Conservation (phyloP, 345 rosid genomes). For the Cardamine occulta region DNA sequence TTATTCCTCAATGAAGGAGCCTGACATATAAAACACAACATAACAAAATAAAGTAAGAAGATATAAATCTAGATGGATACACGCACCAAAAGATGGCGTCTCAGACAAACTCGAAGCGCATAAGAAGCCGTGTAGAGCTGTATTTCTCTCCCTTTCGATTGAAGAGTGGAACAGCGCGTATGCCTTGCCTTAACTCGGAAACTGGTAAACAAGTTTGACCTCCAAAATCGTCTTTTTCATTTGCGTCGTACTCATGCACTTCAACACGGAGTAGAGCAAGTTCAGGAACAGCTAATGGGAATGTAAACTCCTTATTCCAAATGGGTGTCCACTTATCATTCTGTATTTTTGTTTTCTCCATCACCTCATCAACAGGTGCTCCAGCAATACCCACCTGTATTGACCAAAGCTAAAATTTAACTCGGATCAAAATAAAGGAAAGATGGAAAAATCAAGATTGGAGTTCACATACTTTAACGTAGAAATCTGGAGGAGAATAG, state of each 20-base stretch:
- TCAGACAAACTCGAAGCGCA: slow-evolving; percentile 64
- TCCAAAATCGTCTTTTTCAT: slow-evolving; percentile 78
- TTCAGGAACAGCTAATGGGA: slow-evolving; percentile 76
- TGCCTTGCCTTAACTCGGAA: slow-evolving; percentile 64
- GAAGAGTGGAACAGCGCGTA: slow-evolving; percentile 73
- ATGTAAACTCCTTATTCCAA: slow-evolving; percentile 86
- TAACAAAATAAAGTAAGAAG: not conserved
- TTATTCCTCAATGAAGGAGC: slow-evolving; percentile 25
- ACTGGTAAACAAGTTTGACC: slow-evolving; percentile 92
- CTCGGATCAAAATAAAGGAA: not conserved
- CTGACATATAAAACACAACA: slow-evolving; percentile 17
- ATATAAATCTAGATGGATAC: slow-evolving; percentile 34
- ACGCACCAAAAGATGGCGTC: slow-evolving; percentile 28
- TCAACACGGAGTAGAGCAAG: slow-evolving; percentile 81
- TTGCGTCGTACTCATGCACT: slow-evolving; percentile 69
- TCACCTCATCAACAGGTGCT: slow-evolving; percentile 64
- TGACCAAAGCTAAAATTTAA: not conserved
- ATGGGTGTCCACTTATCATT: slow-evolving; percentile 75
- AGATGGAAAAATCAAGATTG: slow-evolving; percentile 10
- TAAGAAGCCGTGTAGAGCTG: slow-evolving; percentile 67
- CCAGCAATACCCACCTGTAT: slow-evolving; percentile 74
- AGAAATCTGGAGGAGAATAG: slow-evolving; percentile 93
- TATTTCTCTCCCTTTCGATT: slow-evolving; percentile 59
- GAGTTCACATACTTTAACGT: slow-evolving; percentile 57
- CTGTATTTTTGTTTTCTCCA: slow-evolving; percentile 65